These are phyloP conservation scores for Castanopsis chinensis DNA, from an alignment of 306 rosid species.

Conservation along the genomic window DNA sequence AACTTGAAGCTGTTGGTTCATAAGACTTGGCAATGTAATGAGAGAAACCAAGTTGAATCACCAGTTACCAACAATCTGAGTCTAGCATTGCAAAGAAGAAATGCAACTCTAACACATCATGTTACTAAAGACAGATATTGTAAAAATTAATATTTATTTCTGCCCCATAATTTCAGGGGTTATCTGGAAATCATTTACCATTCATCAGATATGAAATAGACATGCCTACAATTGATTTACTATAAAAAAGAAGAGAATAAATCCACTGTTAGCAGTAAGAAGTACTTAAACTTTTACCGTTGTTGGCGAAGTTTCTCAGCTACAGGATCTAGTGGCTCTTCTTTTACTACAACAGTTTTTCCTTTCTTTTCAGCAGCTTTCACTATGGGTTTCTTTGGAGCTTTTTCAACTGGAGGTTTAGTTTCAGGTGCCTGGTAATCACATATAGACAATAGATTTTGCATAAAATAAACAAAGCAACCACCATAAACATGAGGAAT, in stretches of 20 bases:
- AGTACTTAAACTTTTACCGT: conserved; percentile 43
- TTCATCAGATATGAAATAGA: not conserved
- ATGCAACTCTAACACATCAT: too few species aligned
- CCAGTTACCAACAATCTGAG: too few species aligned
- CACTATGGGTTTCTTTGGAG: too few species aligned
- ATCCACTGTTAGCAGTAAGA: not conserved
- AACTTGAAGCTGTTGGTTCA: too few species aligned
- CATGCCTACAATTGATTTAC: not conserved
- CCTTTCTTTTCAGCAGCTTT: conserved; percentile 40
- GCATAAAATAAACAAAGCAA: not conserved
- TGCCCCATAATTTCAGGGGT: too few species aligned
- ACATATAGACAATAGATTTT: not conserved
- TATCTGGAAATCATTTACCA: too few species aligned
- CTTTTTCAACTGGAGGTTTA: too few species aligned
- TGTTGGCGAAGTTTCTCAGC: conserved; percentile 95
- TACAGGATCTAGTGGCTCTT: conserved; percentile 74
- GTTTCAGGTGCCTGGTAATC: conserved; percentile 39
- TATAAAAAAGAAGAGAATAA: not conserved
- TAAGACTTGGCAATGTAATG: too few species aligned
- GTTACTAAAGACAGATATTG: too few species aligned
- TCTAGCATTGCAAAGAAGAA: too few species aligned
- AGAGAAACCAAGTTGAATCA: too few species aligned
- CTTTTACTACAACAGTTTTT: conserved; percentile 44
- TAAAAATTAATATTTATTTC: too few species aligned
- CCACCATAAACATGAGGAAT: not conserved